phyloP scores from a whole-genome alignment of 2,329 filamentous ascomycete genomes.

The Pseudocercospora vitis region DNA sequence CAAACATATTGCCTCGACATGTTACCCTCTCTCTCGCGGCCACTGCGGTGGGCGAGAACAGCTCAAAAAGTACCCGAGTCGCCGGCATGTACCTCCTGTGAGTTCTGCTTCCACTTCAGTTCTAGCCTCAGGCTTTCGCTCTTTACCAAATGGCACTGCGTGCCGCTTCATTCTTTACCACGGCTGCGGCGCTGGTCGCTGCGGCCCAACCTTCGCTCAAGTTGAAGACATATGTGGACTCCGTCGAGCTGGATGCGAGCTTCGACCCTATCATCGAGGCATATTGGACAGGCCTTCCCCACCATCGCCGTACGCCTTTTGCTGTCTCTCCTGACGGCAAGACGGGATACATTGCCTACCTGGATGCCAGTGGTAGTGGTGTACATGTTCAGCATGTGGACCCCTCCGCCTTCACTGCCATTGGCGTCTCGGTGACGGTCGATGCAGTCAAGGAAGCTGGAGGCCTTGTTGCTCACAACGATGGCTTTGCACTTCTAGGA shows the following conservation, averaged over 20 bases:
- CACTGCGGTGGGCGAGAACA: too few relatives aligned
- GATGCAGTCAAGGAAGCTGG: conserved; percentile 59
- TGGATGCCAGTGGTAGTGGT: conserved; percentile 56
- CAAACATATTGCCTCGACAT: not conserved
- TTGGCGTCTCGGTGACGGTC: conserved; percentile 54
- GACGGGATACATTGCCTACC: conserved; percentile 60
- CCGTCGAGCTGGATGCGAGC: conserved; percentile 49
- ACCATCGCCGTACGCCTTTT: conserved; percentile 63
- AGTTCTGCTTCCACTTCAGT: conserved; percentile 4
- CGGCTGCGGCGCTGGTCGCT: conserved; percentile 37
- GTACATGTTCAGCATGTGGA: conserved; percentile 61
- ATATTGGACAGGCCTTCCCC: conserved; percentile 62
- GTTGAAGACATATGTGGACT: conserved; percentile 45
- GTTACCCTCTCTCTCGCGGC: conserved; percentile 5
- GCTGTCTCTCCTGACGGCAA: conserved; percentile 62
- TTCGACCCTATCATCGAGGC: conserved; percentile 60
- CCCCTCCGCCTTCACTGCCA: conserved; percentile 55
- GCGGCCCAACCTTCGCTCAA: conserved; percentile 44
- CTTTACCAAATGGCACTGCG: conserved; percentile 21
- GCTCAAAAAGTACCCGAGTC: too few relatives aligned
- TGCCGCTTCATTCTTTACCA: conserved; percentile 22
- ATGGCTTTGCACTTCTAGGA: conserved; percentile 63
- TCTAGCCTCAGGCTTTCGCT: conserved; percentile 16
- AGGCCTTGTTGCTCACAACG: conserved; percentile 61
- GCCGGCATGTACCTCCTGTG: too few relatives aligned